phyloP scores from a whole-genome alignment of 2,329 filamentous ascomycete species.

The Monilinia laxa region DNA sequence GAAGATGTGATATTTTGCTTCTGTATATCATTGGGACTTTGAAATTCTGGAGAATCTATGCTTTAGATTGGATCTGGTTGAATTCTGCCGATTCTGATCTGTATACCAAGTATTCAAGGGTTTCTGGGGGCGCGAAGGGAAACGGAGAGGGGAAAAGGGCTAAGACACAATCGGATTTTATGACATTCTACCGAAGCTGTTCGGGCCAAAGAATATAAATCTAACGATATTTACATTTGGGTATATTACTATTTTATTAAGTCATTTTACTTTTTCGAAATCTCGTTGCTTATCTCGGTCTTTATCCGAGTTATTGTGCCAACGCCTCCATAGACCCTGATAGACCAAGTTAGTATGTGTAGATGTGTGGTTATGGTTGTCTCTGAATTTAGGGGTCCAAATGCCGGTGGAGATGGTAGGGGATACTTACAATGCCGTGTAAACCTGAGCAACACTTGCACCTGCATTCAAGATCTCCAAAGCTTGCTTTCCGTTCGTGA shows the following conservation, averaged over 20 bases:
- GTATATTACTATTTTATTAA: conserved; percentile 16
- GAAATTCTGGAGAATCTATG: too few species aligned
- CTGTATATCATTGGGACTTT: too few species aligned
- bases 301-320: conserved; percentile 67
- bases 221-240: not conserved
- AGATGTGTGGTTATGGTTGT: not conserved
- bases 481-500: conserved; percentile 84
- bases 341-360: conserved; percentile 20
- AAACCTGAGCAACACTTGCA: conserved; percentile 87
- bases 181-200: too few species aligned
- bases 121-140: too few species aligned
- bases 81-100: too few species aligned
- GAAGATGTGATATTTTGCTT: too few species aligned
- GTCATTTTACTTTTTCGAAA: conserved; percentile 45
- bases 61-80: too few species aligned
- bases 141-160: too few species aligned
- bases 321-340: conserved; percentile 56
- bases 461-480: conserved; percentile 80
- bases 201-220: not conserved
- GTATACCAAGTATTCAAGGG: too few species aligned
- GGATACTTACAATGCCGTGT: conserved; percentile 62
- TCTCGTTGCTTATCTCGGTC: conserved; percentile 54
- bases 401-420: not conserved
- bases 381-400: not conserved
- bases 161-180: too few species aligned